Conservation (phyloP, 2,329 filamentous ascomycete genomes). For the Colletotrichum eleusines region DNA sequence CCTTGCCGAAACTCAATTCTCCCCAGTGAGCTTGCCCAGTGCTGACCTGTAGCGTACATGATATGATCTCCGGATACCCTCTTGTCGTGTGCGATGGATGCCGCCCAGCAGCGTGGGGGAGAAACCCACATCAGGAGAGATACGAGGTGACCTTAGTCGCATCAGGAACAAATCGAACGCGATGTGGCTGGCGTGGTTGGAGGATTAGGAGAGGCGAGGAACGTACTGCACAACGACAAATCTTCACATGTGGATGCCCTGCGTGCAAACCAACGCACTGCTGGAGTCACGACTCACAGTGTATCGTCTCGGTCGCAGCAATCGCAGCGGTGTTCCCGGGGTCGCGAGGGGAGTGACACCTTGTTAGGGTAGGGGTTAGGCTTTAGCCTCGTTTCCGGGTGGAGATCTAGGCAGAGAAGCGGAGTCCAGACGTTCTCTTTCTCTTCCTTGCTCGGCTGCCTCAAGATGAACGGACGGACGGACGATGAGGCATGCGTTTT, state of each 20-base stretch:
- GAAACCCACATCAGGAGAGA: not conserved
- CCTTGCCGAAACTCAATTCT: not conserved
- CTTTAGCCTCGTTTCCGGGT: conserved; percentile 22
- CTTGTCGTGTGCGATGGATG: not conserved
- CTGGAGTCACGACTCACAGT: not conserved
- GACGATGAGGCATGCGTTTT: not conserved
- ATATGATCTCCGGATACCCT: not conserved
- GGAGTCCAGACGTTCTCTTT: conserved; percentile 25
- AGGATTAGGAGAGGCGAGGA: not conserved
- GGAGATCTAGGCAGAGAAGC: conserved; percentile 8
- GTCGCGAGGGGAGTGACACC: conserved; percentile 10
- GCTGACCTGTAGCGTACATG: too few species aligned
- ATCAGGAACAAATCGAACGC: conserved; percentile 18
- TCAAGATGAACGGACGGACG: conserved; percentile 9
- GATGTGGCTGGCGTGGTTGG: conserved; percentile 6
- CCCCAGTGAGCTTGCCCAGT: not conserved
- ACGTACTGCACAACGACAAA: not conserved
- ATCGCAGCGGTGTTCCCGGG: conserved; percentile 27
- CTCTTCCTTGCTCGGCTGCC: conserved; percentile 7
- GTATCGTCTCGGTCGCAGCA: conserved; percentile 1
- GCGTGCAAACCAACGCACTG: not conserved
- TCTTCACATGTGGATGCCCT: conserved; percentile 21
- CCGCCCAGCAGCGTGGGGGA: conserved; percentile 18
- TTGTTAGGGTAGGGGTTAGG: too few species aligned
- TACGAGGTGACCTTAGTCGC: not conserved